Base-by-base conservation (phyloP, 495 filamentous ascomycete species). In the Umbilicaria muhlenbergii region DNA sequence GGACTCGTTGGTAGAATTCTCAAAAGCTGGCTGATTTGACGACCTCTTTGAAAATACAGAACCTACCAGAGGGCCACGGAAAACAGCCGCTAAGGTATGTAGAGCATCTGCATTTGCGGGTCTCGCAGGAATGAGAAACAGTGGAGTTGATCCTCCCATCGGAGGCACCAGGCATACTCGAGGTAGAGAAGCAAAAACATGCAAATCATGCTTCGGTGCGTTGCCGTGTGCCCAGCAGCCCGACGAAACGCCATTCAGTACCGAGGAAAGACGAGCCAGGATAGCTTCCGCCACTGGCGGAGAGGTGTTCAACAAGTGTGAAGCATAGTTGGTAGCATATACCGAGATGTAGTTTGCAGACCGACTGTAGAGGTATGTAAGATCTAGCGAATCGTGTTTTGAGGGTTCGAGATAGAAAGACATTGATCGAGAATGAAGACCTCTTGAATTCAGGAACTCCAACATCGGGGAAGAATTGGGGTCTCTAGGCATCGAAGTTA, bases 261-360 rank as follows among this genome's bases (percentile, higher is more conserved):
- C 63, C 37, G 54, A 50, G 5, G 51, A 48, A 19, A 79, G 58
- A n/a, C 65, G 66, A 4, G 62, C 50, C 28, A 71, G 55, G 37
- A 77, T 69, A 3, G 54, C 52, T 17, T 66, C 58, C n/a, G 67
- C 47, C 13, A 71, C 49, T 18, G 52, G 42, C 6, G 39, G 45
- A 2, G 64, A 57, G 38, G 60, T 68, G 15, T 62, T 58, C 18
- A 76, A 57, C 43, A 77, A 63, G 51, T 77, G 68, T 35, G 70
- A 65, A 7, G 73, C 68, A 46, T 74, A 78, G 5, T 53, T 51
- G 34, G 69, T 63, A 18, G 68, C 69, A 51, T 78, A 81, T 40
- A 64, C 65, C 13, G 67, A 56, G 36, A 80, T 59, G 55, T 81
- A 81, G 38, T 68, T 61, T 49, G 73, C 75, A 13, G 75, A 61